phyloP scores from a whole-genome alignment of 1,284 basidiomycete species.

The Trichosporon coremiiforme region DNA sequence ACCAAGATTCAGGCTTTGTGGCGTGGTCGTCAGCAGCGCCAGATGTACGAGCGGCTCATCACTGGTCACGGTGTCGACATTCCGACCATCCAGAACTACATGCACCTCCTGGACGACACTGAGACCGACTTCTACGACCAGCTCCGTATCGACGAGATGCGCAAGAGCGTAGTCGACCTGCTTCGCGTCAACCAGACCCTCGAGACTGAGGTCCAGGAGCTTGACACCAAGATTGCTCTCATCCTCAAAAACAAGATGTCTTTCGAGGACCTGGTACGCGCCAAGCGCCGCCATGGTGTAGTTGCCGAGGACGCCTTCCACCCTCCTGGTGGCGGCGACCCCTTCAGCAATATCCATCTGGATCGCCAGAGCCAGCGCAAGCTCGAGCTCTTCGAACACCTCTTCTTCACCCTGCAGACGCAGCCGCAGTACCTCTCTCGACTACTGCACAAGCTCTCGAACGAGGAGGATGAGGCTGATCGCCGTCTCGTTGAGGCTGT shows the following conservation, averaged over 20 bases:
- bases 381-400: conserved; percentile 92
- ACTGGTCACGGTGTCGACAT: conserved; percentile 92
- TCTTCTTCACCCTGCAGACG: conserved; percentile 95
- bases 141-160: conserved; percentile 85
- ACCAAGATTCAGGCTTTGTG: conserved; percentile 95
- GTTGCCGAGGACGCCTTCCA: conserved; percentile 39
- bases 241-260: conserved; percentile 96
- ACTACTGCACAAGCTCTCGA: conserved; percentile 59
- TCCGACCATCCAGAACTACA: conserved; percentile 97
- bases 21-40: conserved; percentile 89
- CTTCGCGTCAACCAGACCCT: conserved; percentile 90
- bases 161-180: conserved; percentile 86
- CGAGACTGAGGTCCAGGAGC: conserved; percentile 87
- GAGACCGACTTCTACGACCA: conserved; percentile 97
- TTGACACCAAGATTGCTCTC: conserved; percentile 95
- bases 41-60: conserved; percentile 93
- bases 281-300: conserved; percentile 43
- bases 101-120: conserved; percentile 94
- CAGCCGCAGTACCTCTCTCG: conserved; percentile 81
- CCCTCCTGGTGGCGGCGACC: conserved; percentile 60
- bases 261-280: conserved; percentile 59
- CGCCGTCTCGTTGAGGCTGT: conserved; percentile 80
- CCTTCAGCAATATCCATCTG: conserved; percentile 74
- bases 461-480: conserved; percentile 65
- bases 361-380: conserved; percentile 87